These are phyloP conservation scores for Cantharellus cinnabarinus DNA, from an alignment of 768 basidiomycete genomes.

Conservation along the genomic window DNA sequence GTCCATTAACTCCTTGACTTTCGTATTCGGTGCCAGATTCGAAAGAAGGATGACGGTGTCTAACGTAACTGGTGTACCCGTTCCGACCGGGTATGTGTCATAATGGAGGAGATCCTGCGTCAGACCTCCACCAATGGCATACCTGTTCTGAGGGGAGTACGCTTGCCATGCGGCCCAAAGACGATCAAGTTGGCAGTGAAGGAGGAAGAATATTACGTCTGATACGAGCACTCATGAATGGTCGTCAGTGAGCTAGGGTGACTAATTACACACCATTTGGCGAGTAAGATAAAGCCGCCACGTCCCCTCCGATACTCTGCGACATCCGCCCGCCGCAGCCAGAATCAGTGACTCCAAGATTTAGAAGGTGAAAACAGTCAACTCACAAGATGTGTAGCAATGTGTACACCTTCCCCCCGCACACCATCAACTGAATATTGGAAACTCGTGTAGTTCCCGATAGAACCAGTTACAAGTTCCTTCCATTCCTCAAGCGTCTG, in stretches of 20 bases:
- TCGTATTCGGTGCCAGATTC: neutral
- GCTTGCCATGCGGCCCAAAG: conserved; percentile 1
- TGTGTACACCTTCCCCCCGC: neutral
- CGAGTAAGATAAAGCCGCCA: neutral
- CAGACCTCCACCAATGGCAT: neutral
- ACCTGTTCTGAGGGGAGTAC: neutral
- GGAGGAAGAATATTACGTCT: neutral
- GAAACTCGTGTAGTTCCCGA: neutral
- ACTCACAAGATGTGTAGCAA: neutral
- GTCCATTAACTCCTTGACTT: neutral
- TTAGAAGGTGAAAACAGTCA: too few species aligned
- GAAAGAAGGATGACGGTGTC: neutral
- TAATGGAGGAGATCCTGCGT: neutral
- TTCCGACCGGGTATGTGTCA: neutral
- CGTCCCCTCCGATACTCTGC: neutral
- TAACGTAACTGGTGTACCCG: neutral
- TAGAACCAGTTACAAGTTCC: neutral
- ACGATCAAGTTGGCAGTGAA: conserved; percentile 1
- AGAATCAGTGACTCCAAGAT: neutral
- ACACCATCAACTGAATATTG: neutral
- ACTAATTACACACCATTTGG: neutral
- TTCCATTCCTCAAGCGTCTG: neutral
- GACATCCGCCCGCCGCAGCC: too few species aligned
- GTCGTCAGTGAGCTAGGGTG: neutral
- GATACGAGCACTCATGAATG: neutral